phyloP scores from a whole-genome alignment of 2,329 filamentous ascomycete species.

The Immersiporthe knoxdaviesiana region DNA sequence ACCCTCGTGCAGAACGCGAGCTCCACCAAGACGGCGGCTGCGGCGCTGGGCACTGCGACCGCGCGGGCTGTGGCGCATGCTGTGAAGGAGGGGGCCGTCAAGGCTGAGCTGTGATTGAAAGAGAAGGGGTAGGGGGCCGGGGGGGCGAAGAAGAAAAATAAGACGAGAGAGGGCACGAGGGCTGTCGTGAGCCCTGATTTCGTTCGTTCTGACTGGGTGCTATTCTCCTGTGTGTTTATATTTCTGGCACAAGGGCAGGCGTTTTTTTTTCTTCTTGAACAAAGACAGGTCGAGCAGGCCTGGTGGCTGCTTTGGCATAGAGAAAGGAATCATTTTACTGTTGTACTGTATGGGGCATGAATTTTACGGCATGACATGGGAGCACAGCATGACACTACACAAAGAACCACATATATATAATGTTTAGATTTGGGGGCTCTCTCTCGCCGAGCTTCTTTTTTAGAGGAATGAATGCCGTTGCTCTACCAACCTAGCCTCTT shows the following conservation, averaged over 20 bases:
- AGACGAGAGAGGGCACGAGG: not conserved
- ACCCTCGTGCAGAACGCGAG: conserved; percentile 36
- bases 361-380: conserved; percentile 18
- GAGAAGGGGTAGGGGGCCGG: no score
- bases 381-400: conserved; percentile 1
- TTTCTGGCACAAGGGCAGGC: not conserved
- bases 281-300: not conserved
- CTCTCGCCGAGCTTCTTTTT: not conserved
- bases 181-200: not conserved
- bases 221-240: not conserved
- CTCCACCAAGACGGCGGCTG: conserved; percentile 8
- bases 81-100: conserved; percentile 35
- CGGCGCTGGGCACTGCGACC: conserved; percentile 38
- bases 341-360: not conserved
- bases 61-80: conserved; percentile 38
- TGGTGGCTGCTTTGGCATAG: not conserved
- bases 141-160: not conserved
- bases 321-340: not conserved
- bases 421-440: conserved; percentile 19
- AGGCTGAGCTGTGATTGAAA: conserved; percentile 42
- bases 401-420: conserved; percentile 22
- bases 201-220: not conserved
- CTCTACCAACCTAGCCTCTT: not conserved
- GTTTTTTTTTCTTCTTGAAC: not conserved
- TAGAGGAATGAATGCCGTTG: conserved; percentile 27